Evolutionary conservation across 768 basidiomycete species (phyloP).

Genomic region (Rickenella mellea): DNA sequence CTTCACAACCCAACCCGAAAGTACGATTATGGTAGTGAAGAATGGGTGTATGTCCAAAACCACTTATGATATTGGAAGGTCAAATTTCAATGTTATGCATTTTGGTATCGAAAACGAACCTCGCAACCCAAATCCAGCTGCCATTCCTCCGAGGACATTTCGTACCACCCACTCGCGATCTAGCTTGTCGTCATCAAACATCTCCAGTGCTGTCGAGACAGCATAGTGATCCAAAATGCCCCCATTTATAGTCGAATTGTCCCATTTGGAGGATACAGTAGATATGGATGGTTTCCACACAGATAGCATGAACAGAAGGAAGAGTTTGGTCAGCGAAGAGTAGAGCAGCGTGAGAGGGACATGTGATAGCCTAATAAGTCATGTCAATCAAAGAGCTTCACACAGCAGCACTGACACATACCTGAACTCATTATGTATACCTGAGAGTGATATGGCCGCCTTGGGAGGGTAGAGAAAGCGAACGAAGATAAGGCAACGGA

Average conservation of each 20-base stretch:
- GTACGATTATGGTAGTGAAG: slow-evolving; percentile 66
- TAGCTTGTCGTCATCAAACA: slow-evolving; percentile 64
- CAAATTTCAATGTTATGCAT: not conserved
- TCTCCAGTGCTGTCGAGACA: slow-evolving; percentile 25
- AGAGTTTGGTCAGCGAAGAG: slow-evolving; percentile 76
- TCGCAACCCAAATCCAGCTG: slow-evolving; percentile 77
- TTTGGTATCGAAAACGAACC: slow-evolving; percentile 31
- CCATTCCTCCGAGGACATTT: slow-evolving; percentile 78
- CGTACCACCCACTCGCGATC: slow-evolving; percentile 81
- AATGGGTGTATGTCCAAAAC: slow-evolving; percentile 69
- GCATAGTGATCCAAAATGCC: not conserved
- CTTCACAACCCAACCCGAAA: slow-evolving; percentile 66
- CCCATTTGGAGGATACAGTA: not conserved
- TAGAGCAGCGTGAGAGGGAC: slow-evolving; percentile 76
- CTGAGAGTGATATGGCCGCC: slow-evolving; percentile 23
- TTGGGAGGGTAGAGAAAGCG: no score
- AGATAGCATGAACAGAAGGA: slow-evolving; percentile 72
- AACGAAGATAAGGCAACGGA: slow-evolving; percentile 32
- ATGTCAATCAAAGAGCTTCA: not conserved
- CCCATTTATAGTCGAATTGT: no score
- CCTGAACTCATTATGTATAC: slow-evolving; percentile 58
- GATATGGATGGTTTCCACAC: slow-evolving; percentile 57
- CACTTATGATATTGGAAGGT: slow-evolving; percentile 31
- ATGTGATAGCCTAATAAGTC: slow-evolving; percentile 46
- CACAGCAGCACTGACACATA: slow-evolving; percentile 14